Percentiles rank a stretch among this genome's conserved stretches.
These are phyloP conservation scores for Peribolospora kevripleyi DNA, from an alignment of 768 basidiomycete genomes.

Conservation along the genomic window DNA sequence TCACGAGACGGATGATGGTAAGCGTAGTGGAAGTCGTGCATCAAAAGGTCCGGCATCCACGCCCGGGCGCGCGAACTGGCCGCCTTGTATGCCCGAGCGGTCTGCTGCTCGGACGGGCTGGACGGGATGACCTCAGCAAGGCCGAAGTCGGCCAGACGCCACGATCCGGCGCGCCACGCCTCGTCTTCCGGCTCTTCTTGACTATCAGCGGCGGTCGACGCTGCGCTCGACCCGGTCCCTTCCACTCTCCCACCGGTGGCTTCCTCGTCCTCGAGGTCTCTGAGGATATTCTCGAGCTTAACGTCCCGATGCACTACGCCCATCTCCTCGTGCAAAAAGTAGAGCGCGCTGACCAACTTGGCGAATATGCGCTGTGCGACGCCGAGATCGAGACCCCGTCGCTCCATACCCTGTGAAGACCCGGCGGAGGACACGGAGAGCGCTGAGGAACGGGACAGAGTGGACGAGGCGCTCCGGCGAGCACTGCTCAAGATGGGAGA, in stretches of 20 bases:
- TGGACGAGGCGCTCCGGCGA: too few relatives aligned
- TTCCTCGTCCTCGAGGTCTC: constrained; percentile 43
- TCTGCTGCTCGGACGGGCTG: not conserved
- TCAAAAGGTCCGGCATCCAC: too few relatives aligned
- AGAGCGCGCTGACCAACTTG: constrained; percentile 57
- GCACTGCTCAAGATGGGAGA: not conserved
- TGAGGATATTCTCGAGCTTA: constrained; percentile 88
- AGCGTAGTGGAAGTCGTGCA: too few relatives aligned
- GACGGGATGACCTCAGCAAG: constrained; percentile 42
- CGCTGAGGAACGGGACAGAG: too few relatives aligned
- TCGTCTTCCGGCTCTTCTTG: not conserved
- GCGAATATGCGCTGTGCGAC: constrained; percentile 32
- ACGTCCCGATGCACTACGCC: constrained; percentile 73
- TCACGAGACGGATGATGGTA: too few relatives aligned
- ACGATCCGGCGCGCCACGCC: constrained; percentile 26
- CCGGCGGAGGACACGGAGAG: too few relatives aligned
- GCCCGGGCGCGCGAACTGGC: too few relatives aligned
- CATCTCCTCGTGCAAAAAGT: constrained; percentile 56
- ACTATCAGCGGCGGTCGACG: not conserved
- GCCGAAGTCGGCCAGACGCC: constrained; percentile 66
- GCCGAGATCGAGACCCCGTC: not conserved
- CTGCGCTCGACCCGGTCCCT: not conserved
- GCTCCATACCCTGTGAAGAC: too few relatives aligned
- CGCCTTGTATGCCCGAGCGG: not conserved
- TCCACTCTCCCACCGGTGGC: not conserved